Base-by-base conservation (phyloP, 345 rosid genomes). In the Luvunga scandens region DNA sequence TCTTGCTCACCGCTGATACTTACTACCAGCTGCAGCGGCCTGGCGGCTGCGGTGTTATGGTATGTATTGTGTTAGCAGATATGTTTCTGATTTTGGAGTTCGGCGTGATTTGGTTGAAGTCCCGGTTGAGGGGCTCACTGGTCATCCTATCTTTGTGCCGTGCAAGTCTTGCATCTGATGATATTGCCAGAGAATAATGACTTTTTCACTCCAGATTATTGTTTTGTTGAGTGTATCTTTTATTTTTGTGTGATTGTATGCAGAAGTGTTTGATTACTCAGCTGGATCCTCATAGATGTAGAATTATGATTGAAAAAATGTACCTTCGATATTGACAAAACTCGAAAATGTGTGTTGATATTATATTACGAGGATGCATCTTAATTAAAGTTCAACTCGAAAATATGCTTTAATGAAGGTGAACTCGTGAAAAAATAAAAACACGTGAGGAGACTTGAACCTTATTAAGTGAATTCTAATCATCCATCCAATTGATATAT, bases 21-120 rank as follows among this genome's bases (percentile, higher is more conserved):
- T 88, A 87, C 88, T 0, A 82, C 92, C 14, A 91, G 97, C 81
- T n/a, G 86, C 63, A 70, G 85, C 71, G 94, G 92, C 56, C 33
- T 87, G 72, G 84, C 94, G 25, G 90, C 71, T 31, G 97, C 88
- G 16, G 78, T 39, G 81, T 27, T 84, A 31, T 64, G 85, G 88
- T 9, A 81, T 84, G 86, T 90, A 90, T 67, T 84, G 88, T 72
- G 30, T 80, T n/a, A 84, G 83, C 63, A 87, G 95, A 50, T 22
- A 81, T 66, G 83, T 82, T 80, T 89, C 84, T 9, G 95, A 93
- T 66, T 72, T 90, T 24, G 98, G 95, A 50, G 85, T 87, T 13
- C 87, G 97, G 6, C 89, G 76, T 3, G 97, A 92, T 77, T 91
- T 84, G 71, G 78, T 22, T 13, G 83, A 71, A 73, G 81, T 89